Conservation (phyloP, 2,329 filamentous ascomycete genomes). For the Phialophora tarda region DNA sequence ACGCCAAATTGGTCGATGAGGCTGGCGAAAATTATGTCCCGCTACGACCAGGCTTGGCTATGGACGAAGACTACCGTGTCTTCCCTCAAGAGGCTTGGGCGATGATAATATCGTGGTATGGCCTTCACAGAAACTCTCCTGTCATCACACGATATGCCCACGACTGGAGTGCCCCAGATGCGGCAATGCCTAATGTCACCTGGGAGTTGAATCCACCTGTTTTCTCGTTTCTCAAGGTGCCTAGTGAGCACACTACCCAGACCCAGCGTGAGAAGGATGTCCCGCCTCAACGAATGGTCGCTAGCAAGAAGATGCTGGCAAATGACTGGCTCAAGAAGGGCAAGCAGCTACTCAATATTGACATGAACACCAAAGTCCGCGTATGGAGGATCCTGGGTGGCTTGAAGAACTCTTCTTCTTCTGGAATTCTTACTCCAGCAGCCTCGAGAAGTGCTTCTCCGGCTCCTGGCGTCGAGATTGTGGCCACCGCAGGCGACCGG, state of each 20-base stretch:
- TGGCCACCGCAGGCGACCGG: slow-evolving; percentile 51
- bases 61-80: slow-evolving; percentile 74
- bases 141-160: slow-evolving; percentile 78
- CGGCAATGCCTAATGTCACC: slow-evolving; percentile 67
- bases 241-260: slow-evolving; percentile 64
- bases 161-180: slow-evolving; percentile 67
- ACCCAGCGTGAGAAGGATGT: slow-evolving; percentile 66
- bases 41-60: slow-evolving; percentile 68
- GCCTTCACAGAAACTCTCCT: slow-evolving; percentile 69
- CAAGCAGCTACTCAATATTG: slow-evolving; percentile 72
- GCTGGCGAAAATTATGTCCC: slow-evolving; percentile 67
- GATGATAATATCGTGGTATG: slow-evolving; percentile 81
- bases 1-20: slow-evolving; percentile 52
- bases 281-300: slow-evolving; percentile 68
- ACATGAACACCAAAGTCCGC: slow-evolving; percentile 73
- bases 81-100: slow-evolving; percentile 83
- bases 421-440: slow-evolving; percentile 52
- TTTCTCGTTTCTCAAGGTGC: slow-evolving; percentile 82
- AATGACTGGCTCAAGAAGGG: slow-evolving; percentile 76
- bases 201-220: slow-evolving; percentile 86
- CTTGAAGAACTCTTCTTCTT: slow-evolving; percentile 50
- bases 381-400: slow-evolving; percentile 68
- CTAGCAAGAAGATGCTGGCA: slow-evolving; percentile 72
- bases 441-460: slow-evolving; percentile 52
- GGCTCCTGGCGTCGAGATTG: slow-evolving; percentile 50